Evolutionary conservation across 2,329 filamentous ascomycete genomes (phyloP), one percentile per base, ranked within the genome.

Genomic region (Colletotrichum sojae): DNA sequence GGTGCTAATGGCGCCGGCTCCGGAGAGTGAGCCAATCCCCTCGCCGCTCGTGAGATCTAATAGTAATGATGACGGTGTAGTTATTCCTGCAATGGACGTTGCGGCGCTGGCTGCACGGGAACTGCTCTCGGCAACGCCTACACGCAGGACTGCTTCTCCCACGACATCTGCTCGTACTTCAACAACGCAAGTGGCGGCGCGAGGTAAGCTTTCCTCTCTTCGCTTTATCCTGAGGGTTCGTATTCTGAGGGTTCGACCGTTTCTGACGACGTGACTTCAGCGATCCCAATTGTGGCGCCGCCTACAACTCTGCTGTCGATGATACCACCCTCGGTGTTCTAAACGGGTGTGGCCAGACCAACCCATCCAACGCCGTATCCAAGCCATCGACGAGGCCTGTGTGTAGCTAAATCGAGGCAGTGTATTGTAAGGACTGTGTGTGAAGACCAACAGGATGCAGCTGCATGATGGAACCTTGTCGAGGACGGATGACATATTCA

Each of bases 141-240:
- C 65, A 85, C 84, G 0, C 84, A 85, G 69, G 82, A 86, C 57
- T 86, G 84, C 72, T 86, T 83, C 71, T 82, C 80, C 0, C 84
- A 86, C 62, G 84, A 86, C 56, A 81, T 86, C 13, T 86, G 84
- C 73, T 85, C 83, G 4, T 86, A 83, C 71, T 86, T 86, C 67
- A 81, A 86, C 36, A 82, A 81, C 58, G 83, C 84, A 2, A 81
- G 76, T n/a, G 82, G 83, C 8, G 84, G 84, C 2, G 76, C 82
- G 0, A 83, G 79, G 84, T 84, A 73, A 69, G 74, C 60, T 8
- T 12, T 18, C 3, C 39, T 4, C 5, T 40, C n/a, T 18, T 58
- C 2, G 16, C 45, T 16, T 6, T 9, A 5, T 18, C 13, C 16
- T 18, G 0, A 13, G 5, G 15, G 20, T 13, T 52, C 25, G 6